Percentiles rank a stretch among this genome's conserved stretches.
Evolutionary conservation across 2,329 filamentous ascomycete genomes (phyloP).

Genomic region (Cryphonectria naterciae): DNA sequence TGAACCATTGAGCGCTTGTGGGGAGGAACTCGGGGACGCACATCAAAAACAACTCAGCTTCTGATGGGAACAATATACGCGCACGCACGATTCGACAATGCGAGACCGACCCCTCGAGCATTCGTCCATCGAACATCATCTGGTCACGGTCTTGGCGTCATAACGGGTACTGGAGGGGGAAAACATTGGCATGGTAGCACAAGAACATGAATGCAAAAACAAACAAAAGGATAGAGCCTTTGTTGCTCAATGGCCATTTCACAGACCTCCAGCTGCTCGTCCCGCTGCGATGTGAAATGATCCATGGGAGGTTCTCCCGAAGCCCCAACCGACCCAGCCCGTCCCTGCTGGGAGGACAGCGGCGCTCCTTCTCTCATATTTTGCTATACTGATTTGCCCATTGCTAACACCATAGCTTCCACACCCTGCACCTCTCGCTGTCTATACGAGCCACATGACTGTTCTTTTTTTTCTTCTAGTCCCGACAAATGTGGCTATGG

Average conservation of each 20-base stretch:
- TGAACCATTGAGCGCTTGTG: constrained; percentile 25
- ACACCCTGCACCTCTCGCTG: not conserved
- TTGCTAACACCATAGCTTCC: constrained; percentile 21
- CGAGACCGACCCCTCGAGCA: constrained; percentile 16
- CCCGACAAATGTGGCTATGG: not conserved
- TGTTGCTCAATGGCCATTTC: constrained; percentile 75
- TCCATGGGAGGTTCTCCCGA: constrained; percentile 79
- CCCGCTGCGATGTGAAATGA: constrained; percentile 64
- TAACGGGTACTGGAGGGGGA: constrained; percentile 29
- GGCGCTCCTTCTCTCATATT: not conserved
- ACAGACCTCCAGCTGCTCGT: constrained; percentile 45
- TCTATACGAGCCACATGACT: not conserved
- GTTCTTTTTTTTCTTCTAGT: not conserved
- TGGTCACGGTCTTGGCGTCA: constrained; percentile 36
- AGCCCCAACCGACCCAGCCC: constrained; percentile 45
- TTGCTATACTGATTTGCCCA: constrained; percentile 21
- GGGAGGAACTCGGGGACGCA: constrained; percentile 26
- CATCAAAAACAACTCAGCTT: constrained; percentile 21
- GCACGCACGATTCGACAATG: constrained; percentile 20
- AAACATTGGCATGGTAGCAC: constrained; percentile 35
- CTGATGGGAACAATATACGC: constrained; percentile 24
- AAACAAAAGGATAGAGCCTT: constrained; percentile 46
- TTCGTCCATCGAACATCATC: constrained; percentile 16
- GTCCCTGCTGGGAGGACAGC: constrained; percentile 5
- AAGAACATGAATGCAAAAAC: constrained; percentile 38